These are phyloP conservation scores for Clarireedia sp. DNA, from an alignment of 2,329 filamentous ascomycete genomes.

Conservation along the genomic window DNA sequence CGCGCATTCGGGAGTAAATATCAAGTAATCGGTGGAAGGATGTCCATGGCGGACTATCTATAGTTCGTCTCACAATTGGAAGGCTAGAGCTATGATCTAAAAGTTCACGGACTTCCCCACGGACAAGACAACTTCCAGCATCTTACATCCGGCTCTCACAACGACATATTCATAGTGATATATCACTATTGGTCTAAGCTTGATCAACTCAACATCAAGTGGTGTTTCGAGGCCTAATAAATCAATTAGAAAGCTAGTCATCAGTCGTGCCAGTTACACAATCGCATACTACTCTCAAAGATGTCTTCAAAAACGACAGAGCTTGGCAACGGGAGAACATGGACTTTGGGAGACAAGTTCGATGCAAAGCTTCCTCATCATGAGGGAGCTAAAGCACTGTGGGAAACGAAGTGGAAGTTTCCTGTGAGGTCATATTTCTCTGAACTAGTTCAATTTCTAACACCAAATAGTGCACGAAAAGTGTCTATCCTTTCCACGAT, in stretches of 20 bases:
- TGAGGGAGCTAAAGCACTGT: conserved; percentile 47
- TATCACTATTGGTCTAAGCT: too few relatives aligned
- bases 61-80: background rate
- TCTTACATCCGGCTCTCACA: background rate
- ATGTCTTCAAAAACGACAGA: background rate
- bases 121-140: background rate
- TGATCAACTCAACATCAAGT: background rate
- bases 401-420: conserved; percentile 70
- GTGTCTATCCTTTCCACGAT: conserved; percentile 70
- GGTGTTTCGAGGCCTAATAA: background rate
- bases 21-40: too few relatives aligned
- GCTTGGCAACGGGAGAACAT: conserved; percentile 3
- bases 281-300: background rate
- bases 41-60: background rate
- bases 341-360: conserved; percentile 8
- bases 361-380: conserved; percentile 18
- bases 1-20: too few relatives aligned
- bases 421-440: conserved; percentile 38
- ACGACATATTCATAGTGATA: background rate
- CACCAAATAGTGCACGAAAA: conserved; percentile 42
- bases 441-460: background rate
- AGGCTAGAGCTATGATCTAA: background rate
- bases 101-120: background rate
- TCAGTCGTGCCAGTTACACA: background rate
- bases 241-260: background rate